Conservation (phyloP, 2,329 filamentous ascomycete species). For the Stachybotrys elegans region DNA sequence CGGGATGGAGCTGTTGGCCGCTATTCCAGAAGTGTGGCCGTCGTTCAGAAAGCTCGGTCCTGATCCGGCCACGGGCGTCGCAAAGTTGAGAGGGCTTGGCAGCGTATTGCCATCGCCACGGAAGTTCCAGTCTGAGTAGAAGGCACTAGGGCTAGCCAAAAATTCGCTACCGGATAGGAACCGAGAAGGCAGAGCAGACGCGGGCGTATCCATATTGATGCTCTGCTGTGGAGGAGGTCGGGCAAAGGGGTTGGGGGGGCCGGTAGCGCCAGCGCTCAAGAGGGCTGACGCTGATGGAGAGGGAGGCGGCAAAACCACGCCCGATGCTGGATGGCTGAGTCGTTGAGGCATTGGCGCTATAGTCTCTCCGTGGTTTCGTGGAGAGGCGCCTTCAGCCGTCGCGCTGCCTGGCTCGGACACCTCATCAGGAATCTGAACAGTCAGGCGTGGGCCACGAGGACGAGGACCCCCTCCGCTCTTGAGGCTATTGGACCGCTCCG, state of each 20-base stretch:
- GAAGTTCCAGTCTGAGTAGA: constrained; percentile 90
- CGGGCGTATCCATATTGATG: constrained; percentile 60
- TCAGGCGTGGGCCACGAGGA: constrained; percentile 73
- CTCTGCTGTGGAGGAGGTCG: constrained; percentile 72
- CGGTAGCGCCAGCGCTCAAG: constrained; percentile 83
- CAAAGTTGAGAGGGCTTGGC: constrained; percentile 88
- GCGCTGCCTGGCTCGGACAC: constrained; percentile 71
- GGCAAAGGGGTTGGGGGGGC: constrained; percentile 93
- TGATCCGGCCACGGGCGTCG: constrained; percentile 66
- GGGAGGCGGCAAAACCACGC: constrained; percentile 82
- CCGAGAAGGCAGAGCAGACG: constrained; percentile 87
- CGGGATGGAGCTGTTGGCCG: constrained; percentile 7
- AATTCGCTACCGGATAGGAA: constrained; percentile 87
- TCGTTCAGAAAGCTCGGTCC: constrained; percentile 61
- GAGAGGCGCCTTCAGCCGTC: constrained; percentile 65
- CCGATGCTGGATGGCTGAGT: constrained; percentile 50
- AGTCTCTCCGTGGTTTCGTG: constrained; percentile 54
- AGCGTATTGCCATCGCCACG: constrained; percentile 76
- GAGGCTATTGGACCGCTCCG: constrained; percentile 73
- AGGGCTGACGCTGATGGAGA: constrained; percentile 84
- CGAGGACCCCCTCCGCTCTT: constrained; percentile 65
- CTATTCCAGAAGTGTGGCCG: constrained; percentile 27
- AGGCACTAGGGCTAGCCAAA: constrained; percentile 83
- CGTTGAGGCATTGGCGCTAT: constrained; percentile 51
- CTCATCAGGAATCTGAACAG: constrained; percentile 92